Evolutionary conservation across 139 green algal genomes (phyloP), one percentile per base, ranked within the genome.

Genomic region (Chlamydomonas incerta): DNA sequence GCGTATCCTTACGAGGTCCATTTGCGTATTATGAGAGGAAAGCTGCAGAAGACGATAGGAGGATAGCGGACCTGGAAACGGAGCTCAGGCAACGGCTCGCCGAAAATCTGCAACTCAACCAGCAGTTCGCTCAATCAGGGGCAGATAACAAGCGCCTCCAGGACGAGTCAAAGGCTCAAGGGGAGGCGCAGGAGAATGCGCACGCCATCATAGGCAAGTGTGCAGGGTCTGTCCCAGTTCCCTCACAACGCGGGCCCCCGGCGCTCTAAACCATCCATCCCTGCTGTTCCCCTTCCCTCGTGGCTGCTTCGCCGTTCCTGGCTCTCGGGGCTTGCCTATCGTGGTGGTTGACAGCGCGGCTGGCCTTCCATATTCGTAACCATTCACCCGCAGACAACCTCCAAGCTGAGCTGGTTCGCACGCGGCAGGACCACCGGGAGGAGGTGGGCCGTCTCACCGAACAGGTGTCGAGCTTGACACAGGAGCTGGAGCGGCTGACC

Each of bases 1-100:
- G 50, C 20, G 29, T 88, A 5, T 74, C 52, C 21, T 34, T 88
- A 26, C 74, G 85, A n/a, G 84, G 84, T 10, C 84, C 84, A n/a
- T 88, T 75, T 75, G 84, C 84, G 5, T 88, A 66, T 41, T 88
- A 88, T 35, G 84, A 88, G 33, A 72, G 84, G 9, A 83, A 83
- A 26, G 62, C 35, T 10, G 84, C 84, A 9, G 84, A 88, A 23
- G 66, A 83, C 13, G 84, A 85, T 24, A 34, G 50, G 0, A n/a
- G 75, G 33, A 81, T 88, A 29, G 37, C 50, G 18, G 73, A 88
- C 63, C 21, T 88, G 52, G 68, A 70, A 23, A 15, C 47, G 1
- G 41, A 80, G 47, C 34, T 80, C 11, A 46, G 52, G 41, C 41
- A 50, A 50, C 41, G 41, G 41, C 41, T 50, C 41, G 41, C 41